Base-by-base conservation (phyloP, 805 yeast genomes). In the Teunomyces lycoperdinae region DNA sequence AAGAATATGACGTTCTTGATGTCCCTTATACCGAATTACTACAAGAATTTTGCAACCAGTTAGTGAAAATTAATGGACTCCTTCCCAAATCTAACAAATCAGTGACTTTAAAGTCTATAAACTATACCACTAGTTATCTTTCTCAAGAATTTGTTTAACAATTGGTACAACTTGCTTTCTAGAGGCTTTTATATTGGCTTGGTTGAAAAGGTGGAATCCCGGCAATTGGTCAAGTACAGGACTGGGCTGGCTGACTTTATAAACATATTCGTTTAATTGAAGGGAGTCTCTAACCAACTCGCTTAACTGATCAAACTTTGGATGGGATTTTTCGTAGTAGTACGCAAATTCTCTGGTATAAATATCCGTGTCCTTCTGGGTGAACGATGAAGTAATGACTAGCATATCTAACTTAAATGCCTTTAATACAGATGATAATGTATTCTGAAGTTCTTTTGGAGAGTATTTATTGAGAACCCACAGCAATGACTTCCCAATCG, bases 81-180 rank as follows among this genome's bases (percentile, higher is more conserved):
- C 44, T 67, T n/a, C 70, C 70, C 4, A 31, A 31, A 27, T 40
- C 51, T 16, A 50, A 46, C n/a, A 52, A 48, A n/a, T 27, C 5
- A 8, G 34, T 62, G 31, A 28, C 39, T 10, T 31, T 60, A 3
- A 54, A 50, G 17, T 60, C 55, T 30, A 58, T 50, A 24, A 30
- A 14, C 11, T 67, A 62, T 46, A 46, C 45, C 17, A 28, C 28
- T 16, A 39, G 35, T 20, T 38, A 33, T 30, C 45, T 11, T 29
- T 52, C 43, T 68, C 72, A 26, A 72, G 48, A 27, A 62, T 57
- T 1, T 55, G 57, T 60, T 73, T 71, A 14, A 73, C 66, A 9
- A 63, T 64, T 3, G 97, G 97, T 4, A 88, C 96, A 9, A 90
- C 88, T 61, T 87, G 95, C 62, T 91, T 91, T 57, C 97, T 77